Evolutionary conservation across 2,329 filamentous ascomycete genomes (phyloP), one percentile per base, ranked within the genome.

Genomic region (Botrytis cinerea): DNA sequence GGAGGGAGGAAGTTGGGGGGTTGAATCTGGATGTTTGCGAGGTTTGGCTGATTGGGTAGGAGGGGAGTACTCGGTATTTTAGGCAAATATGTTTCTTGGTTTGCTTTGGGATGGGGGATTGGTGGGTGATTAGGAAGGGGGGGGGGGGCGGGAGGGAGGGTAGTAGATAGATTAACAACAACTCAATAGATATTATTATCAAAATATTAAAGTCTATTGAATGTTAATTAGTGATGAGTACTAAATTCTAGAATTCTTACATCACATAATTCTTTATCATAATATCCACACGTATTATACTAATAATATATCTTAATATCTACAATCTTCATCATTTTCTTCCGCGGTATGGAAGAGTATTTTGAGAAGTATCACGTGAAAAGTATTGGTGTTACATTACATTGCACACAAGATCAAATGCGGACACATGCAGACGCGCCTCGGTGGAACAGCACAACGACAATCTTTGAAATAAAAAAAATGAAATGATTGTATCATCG

Each of bases 331-430:
- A 54, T 48, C 22, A 54, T 48, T 22, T 25, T 9, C 22, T 48
- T 25, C 10, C 25, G 4, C 4, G 10, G 25, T n/a, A 6, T 2
- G 5, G 0, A 2, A n/a, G 48, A n/a, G 48, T 2, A 16, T n/a
- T 51, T 22, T 7, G 25, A 51, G 48, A n/a, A 9, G 48, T n/a
- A 51, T 51, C 48, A 51, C 25, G 25, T 51, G 48, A n/a, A 51
- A 2, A 51, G 10, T 51, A 25, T 51, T 14, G 25, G 10, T 51
- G 48, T 51, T 14, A 10, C 12, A 51, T 51, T 14, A 4, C 4
- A 51, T 16, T 51, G 25, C 48, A n/a, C 9, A 22, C 2, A 10
- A 22, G 7, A 46, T 46, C 45, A 22, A 46, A 46, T 46, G 20
- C 16, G 20, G 45, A 9, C 14, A n/a, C 4, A 51, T 14, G 5